Evolutionary conservation across 2,329 filamentous ascomycete species (phyloP), one percentile per base, ranked within the genome.

Genomic region (Phoma sp.): DNA sequence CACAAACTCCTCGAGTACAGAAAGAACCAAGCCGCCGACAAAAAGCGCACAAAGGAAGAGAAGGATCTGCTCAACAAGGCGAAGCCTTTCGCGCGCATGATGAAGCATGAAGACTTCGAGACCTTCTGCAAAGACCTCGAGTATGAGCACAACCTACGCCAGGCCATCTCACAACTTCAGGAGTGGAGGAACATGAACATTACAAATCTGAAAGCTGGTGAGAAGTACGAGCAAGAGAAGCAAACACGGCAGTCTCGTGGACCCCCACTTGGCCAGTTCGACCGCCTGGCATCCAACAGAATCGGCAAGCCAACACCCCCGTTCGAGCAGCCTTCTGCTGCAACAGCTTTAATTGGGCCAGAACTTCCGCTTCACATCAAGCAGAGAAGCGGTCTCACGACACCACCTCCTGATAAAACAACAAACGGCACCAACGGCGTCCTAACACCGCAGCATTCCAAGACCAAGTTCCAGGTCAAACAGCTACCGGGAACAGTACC

Each of bases 1-100:
- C 95, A 99, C 75, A 90, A 90, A 56, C 81, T 99, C 23, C 81
- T 99, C 4, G 93, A 99, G 50, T 99, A 99, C 69, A 84, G 92
- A 58, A 96, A 96, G 74, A 96, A 96, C 72, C 89, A 85, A 21
- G 90, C 92, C 43, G 75, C 88, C 4, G 95, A 99, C 70, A 99
- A 98, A 84, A 96, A 93, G 77, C 86, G 93, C 28, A 96, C 92
- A 0, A 98, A 98, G 71, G 95, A 99, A 72, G 95, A 99, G 74
- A 86, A 89, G 47, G 95, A 98, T 47, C 77, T 98, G 12, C 76
- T 96, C 14, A 93, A 93, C 77, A 96, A 96, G 73, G 90, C 92
- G 5, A 99, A 99, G 68, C 95, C 95, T 0, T 97, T 97, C 68
- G 93, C 92, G 2, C 86, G 93, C 34, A 96, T 98, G 85, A 97